phyloP scores from a whole-genome alignment of 106 monocot species.

The Chionographis japonica region DNA sequence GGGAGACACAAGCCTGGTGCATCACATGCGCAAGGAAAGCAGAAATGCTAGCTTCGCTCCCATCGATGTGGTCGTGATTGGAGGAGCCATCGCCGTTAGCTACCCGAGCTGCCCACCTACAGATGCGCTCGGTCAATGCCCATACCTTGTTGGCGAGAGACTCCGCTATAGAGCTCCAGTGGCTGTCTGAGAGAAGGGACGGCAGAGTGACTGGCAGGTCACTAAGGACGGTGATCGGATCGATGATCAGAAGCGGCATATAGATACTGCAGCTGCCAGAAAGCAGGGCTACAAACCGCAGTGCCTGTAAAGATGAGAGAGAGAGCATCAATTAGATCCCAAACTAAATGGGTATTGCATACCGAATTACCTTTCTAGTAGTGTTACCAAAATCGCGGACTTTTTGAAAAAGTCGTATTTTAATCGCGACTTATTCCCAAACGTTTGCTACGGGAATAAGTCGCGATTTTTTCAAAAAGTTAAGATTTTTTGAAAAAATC shows the following conservation, averaged over 20 bases:
- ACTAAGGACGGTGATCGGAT: constrained; percentile 52
- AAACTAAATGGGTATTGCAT: no score
- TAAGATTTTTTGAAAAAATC: no score
- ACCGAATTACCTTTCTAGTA: no score
- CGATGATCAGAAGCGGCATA: constrained; percentile 67
- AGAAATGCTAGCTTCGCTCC: constrained; percentile 31
- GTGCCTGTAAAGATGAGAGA: constrained; percentile 39
- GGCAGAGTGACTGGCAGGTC: constrained; percentile 77
- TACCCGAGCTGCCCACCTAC: constrained; percentile 28
- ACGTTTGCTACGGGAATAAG: no score
- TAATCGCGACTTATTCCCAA: no score
- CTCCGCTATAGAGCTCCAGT: constrained; percentile 44
- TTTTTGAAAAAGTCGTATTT: no score
- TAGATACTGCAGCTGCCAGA: constrained; percentile 62
- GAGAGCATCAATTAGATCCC: not conserved
- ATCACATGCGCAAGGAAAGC: constrained; percentile 35
- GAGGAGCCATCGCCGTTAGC: not conserved
- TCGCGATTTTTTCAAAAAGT: no score
- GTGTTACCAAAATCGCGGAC: no score
- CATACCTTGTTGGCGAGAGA: constrained; percentile 44
- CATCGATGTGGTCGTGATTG: constrained; percentile 17
- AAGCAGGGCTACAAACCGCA: constrained; percentile 69
- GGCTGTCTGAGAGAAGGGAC: constrained; percentile 46
- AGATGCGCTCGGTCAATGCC: constrained; percentile 53
- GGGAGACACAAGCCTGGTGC: constrained; percentile 53